Conservation (phyloP, 805 yeast species). For the Sugiyamaella boreocaroliniensis region DNA sequence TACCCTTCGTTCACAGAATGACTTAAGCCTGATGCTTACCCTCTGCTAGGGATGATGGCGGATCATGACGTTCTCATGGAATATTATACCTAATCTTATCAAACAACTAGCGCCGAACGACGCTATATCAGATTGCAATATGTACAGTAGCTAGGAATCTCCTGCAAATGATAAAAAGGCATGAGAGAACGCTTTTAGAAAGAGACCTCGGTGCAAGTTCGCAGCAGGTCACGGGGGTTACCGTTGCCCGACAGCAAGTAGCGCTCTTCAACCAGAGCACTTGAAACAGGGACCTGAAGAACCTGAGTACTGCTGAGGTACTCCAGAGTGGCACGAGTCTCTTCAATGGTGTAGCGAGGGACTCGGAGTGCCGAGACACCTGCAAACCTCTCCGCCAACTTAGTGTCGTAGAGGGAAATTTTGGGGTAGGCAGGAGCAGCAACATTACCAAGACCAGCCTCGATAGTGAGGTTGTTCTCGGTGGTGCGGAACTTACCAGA, state of each 20-base stretch:
- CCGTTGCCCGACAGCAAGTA: conserved; percentile 59
- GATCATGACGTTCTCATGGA: too few relatives aligned
- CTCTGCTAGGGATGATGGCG: too few relatives aligned
- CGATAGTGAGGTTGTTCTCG: conserved; percentile 46
- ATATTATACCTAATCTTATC: too few relatives aligned
- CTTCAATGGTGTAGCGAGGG: conserved; percentile 39
- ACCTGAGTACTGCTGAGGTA: conserved; percentile 38
- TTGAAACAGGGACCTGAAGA: conserved; percentile 33
- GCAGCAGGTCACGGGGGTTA: conserved; percentile 47
- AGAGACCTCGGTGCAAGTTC: conserved; percentile 5
- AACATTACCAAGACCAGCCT: conserved; percentile 48
- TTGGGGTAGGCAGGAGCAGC: conserved; percentile 52
- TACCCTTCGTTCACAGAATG: too few relatives aligned
- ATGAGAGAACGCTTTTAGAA: not conserved
- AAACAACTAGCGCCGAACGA: too few relatives aligned
- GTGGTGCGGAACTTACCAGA: conserved; percentile 42
- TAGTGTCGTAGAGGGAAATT: conserved; percentile 44
- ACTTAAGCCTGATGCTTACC: too few relatives aligned
- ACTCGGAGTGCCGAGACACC: conserved; percentile 39
- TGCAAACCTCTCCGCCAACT: conserved; percentile 43
- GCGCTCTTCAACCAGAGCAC: conserved; percentile 40
- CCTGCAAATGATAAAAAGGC: not conserved
- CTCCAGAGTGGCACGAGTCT: conserved; percentile 38
- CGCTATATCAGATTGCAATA: not conserved
- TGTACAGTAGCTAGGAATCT: not conserved